Conservation (phyloP, 192 early-diverging fungal species). For the Pilobolus umbonatus region DNA sequence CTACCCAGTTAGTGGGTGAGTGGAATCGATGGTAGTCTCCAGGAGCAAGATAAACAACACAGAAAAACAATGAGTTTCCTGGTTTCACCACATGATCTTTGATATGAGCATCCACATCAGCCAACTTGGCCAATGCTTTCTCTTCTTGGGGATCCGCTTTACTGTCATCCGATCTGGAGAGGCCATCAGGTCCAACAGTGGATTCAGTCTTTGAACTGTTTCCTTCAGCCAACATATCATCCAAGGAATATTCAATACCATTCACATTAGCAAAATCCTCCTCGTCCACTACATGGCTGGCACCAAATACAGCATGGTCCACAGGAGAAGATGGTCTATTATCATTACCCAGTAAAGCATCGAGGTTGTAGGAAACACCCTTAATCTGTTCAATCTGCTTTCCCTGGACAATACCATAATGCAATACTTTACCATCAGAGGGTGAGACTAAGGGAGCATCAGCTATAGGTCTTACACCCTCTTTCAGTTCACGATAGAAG, state of each 20-base stretch:
- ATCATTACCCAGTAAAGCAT: constrained; percentile 66
- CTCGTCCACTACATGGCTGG: constrained; percentile 58
- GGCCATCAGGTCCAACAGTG: constrained; percentile 37
- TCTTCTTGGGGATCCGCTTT: constrained; percentile 25
- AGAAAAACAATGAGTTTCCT: constrained; percentile 80
- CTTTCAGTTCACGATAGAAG: constrained; percentile 89
- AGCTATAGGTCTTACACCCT: constrained; percentile 67
- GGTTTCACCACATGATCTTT: constrained; percentile 37
- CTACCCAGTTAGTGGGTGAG: constrained; percentile 93
- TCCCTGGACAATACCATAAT: constrained; percentile 79
- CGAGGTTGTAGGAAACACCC: constrained; percentile 85
- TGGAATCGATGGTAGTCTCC: constrained; percentile 99
- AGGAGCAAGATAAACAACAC: constrained; percentile 94
- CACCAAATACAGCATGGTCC: constrained; percentile 1
- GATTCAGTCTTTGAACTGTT: constrained; percentile 31
- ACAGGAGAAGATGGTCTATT: constrained; percentile 40
- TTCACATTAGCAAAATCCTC: constrained; percentile 86
- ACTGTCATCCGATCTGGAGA: constrained; percentile 25
- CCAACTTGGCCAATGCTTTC: constrained; percentile 10
- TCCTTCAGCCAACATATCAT: constrained; percentile 57
- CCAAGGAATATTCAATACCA: constrained; percentile 78
- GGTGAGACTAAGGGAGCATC: constrained; percentile 74
- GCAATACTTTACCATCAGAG: constrained; percentile 86
- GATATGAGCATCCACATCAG: constrained; percentile 20
- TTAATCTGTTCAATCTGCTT: constrained; percentile 90